These are phyloP conservation scores for Cyclotella atomus DNA, from an alignment of 108 stramenopile genomes.

Conservation along the genomic window DNA sequence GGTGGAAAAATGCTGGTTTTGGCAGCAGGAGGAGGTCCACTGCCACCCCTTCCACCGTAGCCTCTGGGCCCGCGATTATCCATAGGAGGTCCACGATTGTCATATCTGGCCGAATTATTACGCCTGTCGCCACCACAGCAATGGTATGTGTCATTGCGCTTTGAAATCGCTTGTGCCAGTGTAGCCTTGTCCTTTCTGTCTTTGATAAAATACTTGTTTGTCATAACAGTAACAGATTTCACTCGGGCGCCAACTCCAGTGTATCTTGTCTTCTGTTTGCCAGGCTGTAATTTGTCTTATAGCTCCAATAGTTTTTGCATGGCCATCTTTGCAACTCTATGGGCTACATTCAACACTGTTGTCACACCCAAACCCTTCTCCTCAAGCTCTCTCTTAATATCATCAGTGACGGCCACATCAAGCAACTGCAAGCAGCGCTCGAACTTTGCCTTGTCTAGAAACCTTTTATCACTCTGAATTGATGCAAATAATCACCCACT, in stretches of 20 bases:
- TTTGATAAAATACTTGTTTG: neutral
- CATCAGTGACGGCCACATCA: neutral
- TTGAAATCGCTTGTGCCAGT: neutral
- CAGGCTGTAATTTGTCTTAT: neutral
- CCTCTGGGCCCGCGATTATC: neutral
- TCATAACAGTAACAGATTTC: neutral
- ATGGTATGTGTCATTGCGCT: no score
- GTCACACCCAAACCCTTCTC: neutral
- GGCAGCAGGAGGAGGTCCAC: slow-evolving; percentile 37
- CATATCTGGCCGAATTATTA: slow-evolving; percentile 23
- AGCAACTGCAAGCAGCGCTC: neutral
- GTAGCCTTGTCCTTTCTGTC: neutral
- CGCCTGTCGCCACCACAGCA: slow-evolving; percentile 1
- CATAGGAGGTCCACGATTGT: slow-evolving; percentile 8
- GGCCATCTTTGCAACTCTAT: neutral
- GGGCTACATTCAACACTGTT: neutral
- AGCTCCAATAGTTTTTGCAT: neutral
- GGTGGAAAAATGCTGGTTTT: slow-evolving; percentile 56
- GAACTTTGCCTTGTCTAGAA: neutral
- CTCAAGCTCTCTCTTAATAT: neutral
- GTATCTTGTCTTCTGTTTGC: neutral
- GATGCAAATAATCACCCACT: neutral
- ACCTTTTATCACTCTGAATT: neutral
- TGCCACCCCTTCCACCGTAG: neutral
- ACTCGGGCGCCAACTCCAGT: neutral